Evolutionary conservation across 345 rosid genomes (phyloP).

Genomic region (rapeseed (Brassica napus)): Da-Ae NC_063447.1:42256001-42256500

Average conservation of each 20-base stretch:
- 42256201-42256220: not conserved
- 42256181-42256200: not conserved
- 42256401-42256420: not conserved
- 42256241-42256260: constrained; percentile 32
- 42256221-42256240: constrained; percentile 4
- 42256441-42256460: no score
- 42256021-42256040: no score
- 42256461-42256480: no score
- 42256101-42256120: constrained; percentile 24
- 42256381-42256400: constrained; percentile 28
- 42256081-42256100: not conserved
- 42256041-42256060: not conserved
- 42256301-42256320: not conserved
- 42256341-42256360: not conserved
- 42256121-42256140: not conserved
- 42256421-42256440: no score
- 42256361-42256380: constrained; percentile 26
- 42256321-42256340: not conserved
- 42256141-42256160: not conserved
- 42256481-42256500: no score
- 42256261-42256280: constrained; percentile 15
- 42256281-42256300: not conserved
- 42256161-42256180: not conserved
- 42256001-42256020: no score
- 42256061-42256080: not conserved